A percentile compares a stretch with the other conserved stretches of the same genome.
phyloP scores from a whole-genome alignment of 306 rosid genomes.

The Biancaea sappan region DNA sequence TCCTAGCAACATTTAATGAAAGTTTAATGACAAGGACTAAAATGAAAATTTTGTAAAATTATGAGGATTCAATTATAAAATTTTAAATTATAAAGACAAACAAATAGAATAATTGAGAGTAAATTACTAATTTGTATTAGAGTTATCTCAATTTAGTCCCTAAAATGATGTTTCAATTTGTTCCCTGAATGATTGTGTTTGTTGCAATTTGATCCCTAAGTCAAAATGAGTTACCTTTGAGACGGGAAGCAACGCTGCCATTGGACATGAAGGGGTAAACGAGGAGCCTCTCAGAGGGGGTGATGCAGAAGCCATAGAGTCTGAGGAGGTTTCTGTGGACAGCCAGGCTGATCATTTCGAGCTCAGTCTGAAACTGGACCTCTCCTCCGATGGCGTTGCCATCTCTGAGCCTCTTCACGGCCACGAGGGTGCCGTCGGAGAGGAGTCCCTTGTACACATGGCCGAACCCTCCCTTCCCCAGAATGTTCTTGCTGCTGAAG shows the following conservation, averaged over 20 bases:
- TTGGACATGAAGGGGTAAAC: constrained; percentile 59
- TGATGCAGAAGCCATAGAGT: constrained; percentile 55
- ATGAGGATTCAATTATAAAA: no score
- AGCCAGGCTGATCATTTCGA: constrained; percentile 56
- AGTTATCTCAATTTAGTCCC: no score
- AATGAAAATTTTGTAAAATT: no score
- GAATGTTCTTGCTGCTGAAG: constrained; percentile 54
- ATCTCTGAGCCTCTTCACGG: constrained; percentile 57
- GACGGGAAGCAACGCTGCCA: constrained; percentile 57
- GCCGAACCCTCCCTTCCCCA: constrained; percentile 58
- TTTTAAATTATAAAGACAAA: no score
- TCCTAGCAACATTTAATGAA: no score
- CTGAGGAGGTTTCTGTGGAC: constrained; percentile 56
- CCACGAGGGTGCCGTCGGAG: constrained; percentile 46
- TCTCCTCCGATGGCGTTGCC: constrained; percentile 59
- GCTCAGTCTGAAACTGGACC: constrained; percentile 57
- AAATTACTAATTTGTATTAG: no score
- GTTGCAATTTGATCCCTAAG: no score
- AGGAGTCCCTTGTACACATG: constrained; percentile 57
- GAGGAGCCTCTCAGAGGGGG: constrained; percentile 50
- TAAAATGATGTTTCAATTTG: no score
- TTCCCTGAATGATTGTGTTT: no score
- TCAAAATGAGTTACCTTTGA: constrained; percentile 59
- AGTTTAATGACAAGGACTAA: no score
- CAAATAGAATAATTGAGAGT: no score